phyloP scores from a whole-genome alignment of 164 flowering plant species.

The Echeveria elegans region DNA sequence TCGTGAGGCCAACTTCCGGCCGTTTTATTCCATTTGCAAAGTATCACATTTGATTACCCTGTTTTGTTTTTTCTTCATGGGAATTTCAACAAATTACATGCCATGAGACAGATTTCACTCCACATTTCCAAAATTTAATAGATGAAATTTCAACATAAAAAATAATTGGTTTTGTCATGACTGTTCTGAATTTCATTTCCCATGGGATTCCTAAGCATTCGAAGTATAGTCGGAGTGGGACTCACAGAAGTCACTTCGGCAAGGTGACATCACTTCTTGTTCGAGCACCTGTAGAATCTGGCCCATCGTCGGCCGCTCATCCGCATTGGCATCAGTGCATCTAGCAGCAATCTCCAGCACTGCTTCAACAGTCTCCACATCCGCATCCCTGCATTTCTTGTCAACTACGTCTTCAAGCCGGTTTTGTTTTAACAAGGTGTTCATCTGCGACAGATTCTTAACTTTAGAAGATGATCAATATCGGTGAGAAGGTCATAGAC shows the following conservation, averaged over 20 bases:
- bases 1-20: too few species aligned
- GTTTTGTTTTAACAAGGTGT: constrained; percentile 56
- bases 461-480: not conserved
- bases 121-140: too few species aligned
- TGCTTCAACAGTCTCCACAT: constrained; percentile 64
- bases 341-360: constrained; percentile 64
- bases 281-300: constrained; percentile 72
- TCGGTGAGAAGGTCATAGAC: not conserved
- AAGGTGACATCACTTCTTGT: constrained; percentile 86
- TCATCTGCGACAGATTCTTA: constrained; percentile 46
- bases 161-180: too few species aligned
- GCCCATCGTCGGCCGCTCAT: constrained; percentile 76
- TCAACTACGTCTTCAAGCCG: constrained; percentile 67
- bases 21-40: too few species aligned
- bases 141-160: too few species aligned
- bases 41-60: too few species aligned
- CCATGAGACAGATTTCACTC: too few species aligned
- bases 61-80: too few species aligned
- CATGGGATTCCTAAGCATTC: not conserved
- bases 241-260: constrained; percentile 79
- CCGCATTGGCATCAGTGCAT: constrained; percentile 79
- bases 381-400: constrained; percentile 53
- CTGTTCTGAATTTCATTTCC: not conserved
- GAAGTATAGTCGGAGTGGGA: constrained; percentile 61
- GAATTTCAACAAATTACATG: too few species aligned